A percentile compares a stretch with the other conserved stretches of the same genome.
Conservation (phyloP, 2,329 filamentous ascomycete genomes). For the Leptoxyphium fumago region DNA sequence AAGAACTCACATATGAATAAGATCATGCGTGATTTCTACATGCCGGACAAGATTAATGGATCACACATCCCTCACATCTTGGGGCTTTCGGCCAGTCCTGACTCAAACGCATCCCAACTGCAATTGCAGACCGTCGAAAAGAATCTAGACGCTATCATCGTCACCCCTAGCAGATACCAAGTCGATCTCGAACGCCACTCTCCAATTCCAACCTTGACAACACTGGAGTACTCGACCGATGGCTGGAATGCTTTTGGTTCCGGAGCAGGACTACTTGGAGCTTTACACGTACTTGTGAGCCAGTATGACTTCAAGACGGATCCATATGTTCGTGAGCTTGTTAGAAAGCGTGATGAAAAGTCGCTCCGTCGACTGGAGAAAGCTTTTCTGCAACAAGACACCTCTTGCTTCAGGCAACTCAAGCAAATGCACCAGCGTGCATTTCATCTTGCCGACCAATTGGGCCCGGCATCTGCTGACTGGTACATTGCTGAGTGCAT, state of each 20-base stretch:
- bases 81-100: slow-evolving; percentile 66
- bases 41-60: slow-evolving; percentile 25
- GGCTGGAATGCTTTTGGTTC: too few relatives aligned
- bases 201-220: too few relatives aligned
- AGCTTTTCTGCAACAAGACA: slow-evolving; percentile 18
- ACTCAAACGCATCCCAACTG: slow-evolving; percentile 1
- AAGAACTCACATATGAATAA: slow-evolving; percentile 48
- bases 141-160: slow-evolving; percentile 55
- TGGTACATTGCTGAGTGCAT: slow-evolving; percentile 27
- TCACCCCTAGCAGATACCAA: slow-evolving; percentile 52
- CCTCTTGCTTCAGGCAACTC: slow-evolving; percentile 27
- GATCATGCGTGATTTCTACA: slow-evolving; percentile 63
- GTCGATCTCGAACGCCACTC: slow-evolving; percentile 39
- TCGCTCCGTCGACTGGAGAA: slow-evolving; percentile 10
- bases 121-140: slow-evolving; percentile 37
- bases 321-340: slow-evolving; percentile 24
- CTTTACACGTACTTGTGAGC: slow-evolving; percentile 1
- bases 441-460: slow-evolving; percentile 20
- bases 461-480: slow-evolving; percentile 23
- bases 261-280: too few relatives aligned
- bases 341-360: slow-evolving; percentile 2
- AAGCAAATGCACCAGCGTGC: slow-evolving; percentile 20
- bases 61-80: slow-evolving; percentile 48
- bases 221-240: too few relatives aligned
- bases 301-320: slow-evolving; percentile 22